Evolutionary conservation across 2,329 filamentous ascomycete species (phyloP), one percentile per base, ranked within the genome.

Genomic region (Aspergillus sp.): DNA sequence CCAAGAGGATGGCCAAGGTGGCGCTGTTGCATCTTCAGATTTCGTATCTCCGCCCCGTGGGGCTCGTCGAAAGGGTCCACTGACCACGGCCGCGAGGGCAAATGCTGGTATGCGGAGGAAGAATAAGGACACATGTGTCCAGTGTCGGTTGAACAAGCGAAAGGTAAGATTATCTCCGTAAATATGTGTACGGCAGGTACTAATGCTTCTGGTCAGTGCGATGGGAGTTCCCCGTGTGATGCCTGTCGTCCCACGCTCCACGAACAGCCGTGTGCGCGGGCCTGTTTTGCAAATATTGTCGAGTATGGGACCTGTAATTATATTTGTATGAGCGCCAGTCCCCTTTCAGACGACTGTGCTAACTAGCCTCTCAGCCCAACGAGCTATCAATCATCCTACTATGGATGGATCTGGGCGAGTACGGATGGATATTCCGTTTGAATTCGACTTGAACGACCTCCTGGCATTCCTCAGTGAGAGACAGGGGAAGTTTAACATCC

Each of bases 281-380:
- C 63, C 16, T 61, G 62, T 37, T 67, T 67, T 35, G 53, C 60
- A 13, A 63, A 56, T 32, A 60, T 66, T 32, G 58, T 66, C 15
- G 58, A 63, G 37, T 60, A 57, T 25, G 63, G 61, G 25, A 63
- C 61, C 4, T 64, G 60, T 45, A 66, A 67, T 36, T 64, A 64
- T 36, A 59, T 66, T 30, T 66, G 62, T 66, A 53, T 33, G 58
- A 15, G 7, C 41, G 15, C 27, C 39, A 10, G 37, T 19, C 10
- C 14, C 17, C 11, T 17, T 16, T 33, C 13, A 16, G 7, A 15
- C 11, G 8, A 13, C 15, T 30, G 30, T 32, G 33, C 50, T 54
- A 32, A 57, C 33, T n/a, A n/a, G 7, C 8, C n/a, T 14, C 25
- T 8, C 26, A 63, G 60, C 63, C 37, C 60, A 64, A 56, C 57